phyloP scores from a whole-genome alignment of 148 eudicot genomes.

The Camellia granthamiana region DNA sequence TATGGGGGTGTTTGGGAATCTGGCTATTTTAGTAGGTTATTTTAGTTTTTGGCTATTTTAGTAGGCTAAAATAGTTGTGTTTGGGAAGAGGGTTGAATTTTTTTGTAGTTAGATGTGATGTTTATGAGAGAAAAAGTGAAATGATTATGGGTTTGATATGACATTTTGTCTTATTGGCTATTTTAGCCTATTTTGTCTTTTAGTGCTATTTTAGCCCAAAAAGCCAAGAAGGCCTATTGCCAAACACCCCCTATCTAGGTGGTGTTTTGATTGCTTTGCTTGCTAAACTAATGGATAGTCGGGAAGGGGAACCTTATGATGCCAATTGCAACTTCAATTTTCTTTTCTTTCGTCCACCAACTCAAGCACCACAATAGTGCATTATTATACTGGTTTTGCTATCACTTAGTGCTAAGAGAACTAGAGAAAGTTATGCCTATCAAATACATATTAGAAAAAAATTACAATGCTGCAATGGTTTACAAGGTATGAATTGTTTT shows the following conservation, averaged over 20 bases:
- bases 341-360: background rate
- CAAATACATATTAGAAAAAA: background rate
- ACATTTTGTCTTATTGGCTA: too few species aligned
- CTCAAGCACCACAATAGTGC: background rate
- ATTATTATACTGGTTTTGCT: background rate
- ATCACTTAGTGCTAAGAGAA: background rate
- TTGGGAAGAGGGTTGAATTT: too few species aligned
- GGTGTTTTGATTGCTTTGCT: conserved; percentile 7
- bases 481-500: background rate
- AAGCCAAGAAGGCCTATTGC: too few species aligned
- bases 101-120: too few species aligned
- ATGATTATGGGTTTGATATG: too few species aligned
- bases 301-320: background rate
- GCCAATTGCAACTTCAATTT: background rate
- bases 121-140: too few species aligned
- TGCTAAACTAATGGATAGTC: background rate
- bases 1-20: too few species aligned
- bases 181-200: too few species aligned
- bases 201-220: too few species aligned
- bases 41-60: too few species aligned
- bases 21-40: too few species aligned
- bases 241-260: background rate
- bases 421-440: background rate
- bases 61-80: too few species aligned
- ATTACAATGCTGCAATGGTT: background rate